Evolutionary conservation across 352 stramenopile species (phyloP).

Genomic region (Globisporangium acanthophoron): DNA sequence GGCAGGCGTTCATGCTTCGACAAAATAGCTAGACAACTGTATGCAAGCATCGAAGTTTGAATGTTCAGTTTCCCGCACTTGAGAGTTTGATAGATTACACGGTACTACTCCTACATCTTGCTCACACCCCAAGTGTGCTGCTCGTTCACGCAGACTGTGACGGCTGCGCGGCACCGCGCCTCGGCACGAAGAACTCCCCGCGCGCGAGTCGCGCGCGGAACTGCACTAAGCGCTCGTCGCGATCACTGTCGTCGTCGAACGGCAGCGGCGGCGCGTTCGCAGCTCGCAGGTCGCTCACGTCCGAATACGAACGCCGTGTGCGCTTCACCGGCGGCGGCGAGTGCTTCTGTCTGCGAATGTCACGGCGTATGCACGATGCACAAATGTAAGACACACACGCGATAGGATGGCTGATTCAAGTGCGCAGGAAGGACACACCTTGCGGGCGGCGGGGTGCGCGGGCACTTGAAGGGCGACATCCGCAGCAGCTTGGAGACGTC

Average conservation of each 20-base stretch:
- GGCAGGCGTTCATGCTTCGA: not conserved
- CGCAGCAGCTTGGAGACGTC: not conserved
- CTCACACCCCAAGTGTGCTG: too few species aligned
- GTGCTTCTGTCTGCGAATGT: not conserved
- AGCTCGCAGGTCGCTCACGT: not conserved
- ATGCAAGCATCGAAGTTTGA: not conserved
- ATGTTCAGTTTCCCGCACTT: not conserved
- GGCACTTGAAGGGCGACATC: not conserved
- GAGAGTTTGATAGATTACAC: not conserved
- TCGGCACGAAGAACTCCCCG: slow-evolving; percentile 5
- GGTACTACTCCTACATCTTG: too few species aligned
- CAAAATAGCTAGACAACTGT: not conserved
- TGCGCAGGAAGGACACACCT: not conserved
- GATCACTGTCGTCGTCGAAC: slow-evolving; percentile 21
- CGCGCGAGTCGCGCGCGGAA: slow-evolving; percentile 15
- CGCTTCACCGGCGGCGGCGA: slow-evolving; percentile 1
- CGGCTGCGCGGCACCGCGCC: not conserved
- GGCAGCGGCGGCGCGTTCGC: slow-evolving; percentile 14
- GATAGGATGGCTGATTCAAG: too few species aligned
- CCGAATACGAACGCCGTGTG: not conserved
- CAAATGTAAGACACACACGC: too few species aligned
- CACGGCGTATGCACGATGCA: too few species aligned
- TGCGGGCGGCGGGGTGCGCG: not conserved
- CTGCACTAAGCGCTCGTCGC: slow-evolving; percentile 13
- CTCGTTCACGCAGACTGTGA: not conserved